Conservation (phyloP, 306 rosid species). For the Canavalia gladiata region DNA sequence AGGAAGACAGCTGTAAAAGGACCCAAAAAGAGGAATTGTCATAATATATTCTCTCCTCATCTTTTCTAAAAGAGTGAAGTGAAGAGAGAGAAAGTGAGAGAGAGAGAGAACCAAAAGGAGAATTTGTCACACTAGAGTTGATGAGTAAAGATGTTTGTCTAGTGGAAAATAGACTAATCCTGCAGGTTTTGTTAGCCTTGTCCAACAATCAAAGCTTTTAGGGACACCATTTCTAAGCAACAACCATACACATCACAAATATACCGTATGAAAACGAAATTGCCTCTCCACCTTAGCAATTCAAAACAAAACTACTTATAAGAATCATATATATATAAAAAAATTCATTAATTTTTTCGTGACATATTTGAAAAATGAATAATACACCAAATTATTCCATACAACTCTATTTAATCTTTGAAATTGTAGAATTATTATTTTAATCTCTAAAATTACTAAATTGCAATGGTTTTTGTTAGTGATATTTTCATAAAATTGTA, state of each 20-base stretch:
- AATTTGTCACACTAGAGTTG: conserved; percentile 33
- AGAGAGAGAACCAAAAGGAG: conserved; percentile 9
- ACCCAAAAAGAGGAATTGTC: conserved; percentile 56
- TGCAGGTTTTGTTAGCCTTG: conserved; percentile 42
- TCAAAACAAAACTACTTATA: not conserved
- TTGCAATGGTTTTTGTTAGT: no score
- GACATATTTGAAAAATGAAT: no score
- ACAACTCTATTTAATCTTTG: no score
- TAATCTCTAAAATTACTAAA: no score
- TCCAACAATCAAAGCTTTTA: conserved; percentile 4
- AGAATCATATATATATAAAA: no score
- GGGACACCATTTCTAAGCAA: conserved; percentile 34
- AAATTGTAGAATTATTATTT: no score
- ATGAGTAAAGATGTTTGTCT: conserved; percentile 40
- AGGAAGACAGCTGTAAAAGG: conserved; percentile 76
- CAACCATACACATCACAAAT: conserved; percentile 25
- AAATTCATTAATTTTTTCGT: no score
- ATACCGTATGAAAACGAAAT: conserved; percentile 45
- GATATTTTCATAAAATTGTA: no score
- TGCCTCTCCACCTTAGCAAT: conserved; percentile 23
- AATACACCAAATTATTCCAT: no score
- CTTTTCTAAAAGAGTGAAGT: conserved; percentile 38
- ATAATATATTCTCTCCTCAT: conserved; percentile 52
- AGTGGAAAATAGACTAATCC: conserved; percentile 50
- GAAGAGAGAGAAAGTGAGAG: not conserved